Base-by-base conservation (phyloP, 2,329 filamentous ascomycete genomes). In the Lachnellula suecica region DNA sequence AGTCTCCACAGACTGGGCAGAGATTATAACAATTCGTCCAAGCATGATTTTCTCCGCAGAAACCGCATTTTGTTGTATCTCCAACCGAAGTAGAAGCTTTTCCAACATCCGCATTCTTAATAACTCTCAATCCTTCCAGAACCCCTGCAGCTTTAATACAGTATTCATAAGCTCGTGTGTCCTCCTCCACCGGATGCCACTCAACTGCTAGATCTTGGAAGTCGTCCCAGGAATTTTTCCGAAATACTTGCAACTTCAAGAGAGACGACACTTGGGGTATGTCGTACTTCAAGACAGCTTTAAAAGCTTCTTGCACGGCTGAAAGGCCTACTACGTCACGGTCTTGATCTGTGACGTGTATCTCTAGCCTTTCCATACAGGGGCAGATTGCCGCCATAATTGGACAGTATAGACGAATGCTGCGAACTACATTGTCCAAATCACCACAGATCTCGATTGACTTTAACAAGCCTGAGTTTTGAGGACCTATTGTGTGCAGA, bases 41-140 rank as follows among this genome's bases (percentile, higher is more conserved):
- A 23, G n/a, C n/a, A 43, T 52, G 50, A 25, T 17, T 19, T 27
- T 52, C 44, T 22, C 40, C 29, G 29, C 44, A 52, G 24, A 52
- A 52, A 43, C 9, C 38, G 4, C 38, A 35, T 10, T 22, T 44
- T 10, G 9, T n/a, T 44, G 23, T 7, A 22, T 27, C 20, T 47
- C 11, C 3, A 35, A 23, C 15, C 15, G 24, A 13, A 7, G 3
- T 5, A 23, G 19, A 19, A 22, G 27, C 8, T 13, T 31, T 31
- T 13, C 8, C 27, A 31, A 31, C 13, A 31, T n/a, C 27, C 13
- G 27, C 27, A 31, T 31, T n/a, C n/a, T n/a, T n/a, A n/a, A n/a
- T n/a, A n/a, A n/a, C n/a, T n/a, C n/a, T n/a, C n/a, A n/a, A n/a
- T n/a, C n/a, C n/a, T n/a, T n/a, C n/a, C n/a, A n/a, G n/a, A n/a